Evolutionary conservation across 2,329 filamentous ascomycete species (phyloP), one percentile per base, ranked within the genome.

Genomic region (Colletotrichum musicola): DNA sequence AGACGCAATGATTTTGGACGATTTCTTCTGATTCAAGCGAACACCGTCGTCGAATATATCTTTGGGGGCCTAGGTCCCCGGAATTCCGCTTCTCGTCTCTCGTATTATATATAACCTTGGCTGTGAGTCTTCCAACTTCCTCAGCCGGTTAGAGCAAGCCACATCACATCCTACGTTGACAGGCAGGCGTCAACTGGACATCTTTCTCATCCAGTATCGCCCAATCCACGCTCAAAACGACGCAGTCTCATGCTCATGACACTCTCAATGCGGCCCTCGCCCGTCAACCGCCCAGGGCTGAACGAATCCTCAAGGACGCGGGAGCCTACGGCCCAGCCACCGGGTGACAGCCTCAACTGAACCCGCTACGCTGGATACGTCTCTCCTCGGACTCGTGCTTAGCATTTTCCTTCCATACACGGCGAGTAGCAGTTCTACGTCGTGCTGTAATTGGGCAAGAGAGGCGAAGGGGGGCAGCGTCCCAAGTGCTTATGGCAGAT

Each of bases 401-500:
- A 18, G 12, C 27, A 38, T 22, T 20, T 2, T 20, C 44, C 12
- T 14, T 42, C 16, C 6, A 40, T 13, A 42, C 6, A 55, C 49
- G 10, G 40, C n/a, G 30, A 35, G 20, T 42, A 49, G 5, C 27
- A 25, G 22, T 10, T 4, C 4, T 9, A 20, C 6, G 20, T 35
- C n/a, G 53, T 44, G 42, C 27, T 46, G 10, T 18, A 44, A 68
- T 66, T 68, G 66, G 66, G 30, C 30, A 16, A 35, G n/a, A 13
- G 4, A 14, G 7, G 30, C 49, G 46, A 59, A 49, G 46, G 18
- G 20, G 35, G 13, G 61, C 49, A 25, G 42, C 50, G n/a, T 22
- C 18, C 44, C 50, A 68, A 68, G 66, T 61, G 66, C 66, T 68
- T 68, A 68, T 65, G 62, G 55, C 62, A 64, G 62, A 68, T 68